A percentile compares a stretch with the other conserved stretches of the same genome.
phyloP scores from a whole-genome alignment of 2,329 filamentous ascomycete species.

The Cordyceps militaris region DNA sequence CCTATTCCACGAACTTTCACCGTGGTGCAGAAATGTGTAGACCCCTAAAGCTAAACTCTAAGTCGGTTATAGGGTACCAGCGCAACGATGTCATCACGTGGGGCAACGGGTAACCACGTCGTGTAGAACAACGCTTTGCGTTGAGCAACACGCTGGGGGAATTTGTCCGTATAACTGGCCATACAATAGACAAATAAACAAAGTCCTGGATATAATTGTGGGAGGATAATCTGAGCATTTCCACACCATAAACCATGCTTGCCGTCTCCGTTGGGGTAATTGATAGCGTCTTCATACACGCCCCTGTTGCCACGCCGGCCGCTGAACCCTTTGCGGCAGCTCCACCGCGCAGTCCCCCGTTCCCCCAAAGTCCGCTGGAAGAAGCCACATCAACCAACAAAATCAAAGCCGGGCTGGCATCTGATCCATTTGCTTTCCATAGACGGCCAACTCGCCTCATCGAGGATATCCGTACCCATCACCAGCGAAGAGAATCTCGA shows the following conservation, averaged over 20 bases:
- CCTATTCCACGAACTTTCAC: neutral
- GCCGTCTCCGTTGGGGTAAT: neutral
- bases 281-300: neutral
- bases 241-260: neutral
- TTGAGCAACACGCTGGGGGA: neutral
- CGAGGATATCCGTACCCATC: neutral
- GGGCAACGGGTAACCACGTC: neutral
- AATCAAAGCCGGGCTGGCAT: neutral
- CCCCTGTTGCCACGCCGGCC: conserved; percentile 10
- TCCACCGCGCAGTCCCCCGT: conserved; percentile 3
- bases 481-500: neutral
- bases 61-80: neutral
- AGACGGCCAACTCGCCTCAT: neutral
- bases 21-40: neutral
- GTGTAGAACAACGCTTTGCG: neutral
- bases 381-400: conserved; percentile 14
- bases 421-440: conserved; percentile 4
- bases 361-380: conserved; percentile 11
- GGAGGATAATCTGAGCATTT: neutral
- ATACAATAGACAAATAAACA: neutral
- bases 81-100: neutral
- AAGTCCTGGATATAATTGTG: neutral
- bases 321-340: conserved; percentile 10
- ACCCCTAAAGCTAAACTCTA: neutral
- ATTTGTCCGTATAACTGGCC: neutral